Percentiles rank a stretch among this genome's conserved stretches.
Evolutionary conservation across 2,329 filamentous ascomycete genomes (phyloP).

Genomic region (Amesomyces nigricolor): DNA sequence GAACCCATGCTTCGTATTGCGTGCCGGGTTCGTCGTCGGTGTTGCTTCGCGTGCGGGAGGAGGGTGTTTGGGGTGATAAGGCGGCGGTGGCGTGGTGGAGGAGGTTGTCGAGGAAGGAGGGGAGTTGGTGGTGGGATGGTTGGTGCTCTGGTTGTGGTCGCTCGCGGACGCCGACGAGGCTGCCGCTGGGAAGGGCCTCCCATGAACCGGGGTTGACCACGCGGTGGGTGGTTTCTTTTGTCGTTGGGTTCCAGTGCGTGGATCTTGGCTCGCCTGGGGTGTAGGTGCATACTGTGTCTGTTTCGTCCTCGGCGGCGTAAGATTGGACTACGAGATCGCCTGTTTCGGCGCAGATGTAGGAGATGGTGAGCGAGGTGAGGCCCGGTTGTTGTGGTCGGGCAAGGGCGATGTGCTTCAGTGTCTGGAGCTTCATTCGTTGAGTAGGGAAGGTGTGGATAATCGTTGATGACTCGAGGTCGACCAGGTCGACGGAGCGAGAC

Average conservation of each 20-base stretch:
- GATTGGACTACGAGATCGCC: conserved; percentile 61
- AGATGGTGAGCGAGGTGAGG: conserved; percentile 57
- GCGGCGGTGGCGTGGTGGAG: conserved; percentile 6
- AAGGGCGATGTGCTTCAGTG: conserved; percentile 56
- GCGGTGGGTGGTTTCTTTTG: conserved; percentile 45
- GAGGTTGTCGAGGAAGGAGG: conserved; percentile 9
- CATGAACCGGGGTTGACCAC: conserved; percentile 60
- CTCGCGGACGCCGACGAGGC: conserved; percentile 58
- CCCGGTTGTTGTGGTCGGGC: conserved; percentile 42
- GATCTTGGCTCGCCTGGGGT: conserved; percentile 38
- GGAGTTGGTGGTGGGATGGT: conserved; percentile 15
- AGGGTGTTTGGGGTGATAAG: background rate
- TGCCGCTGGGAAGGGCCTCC: conserved; percentile 56
- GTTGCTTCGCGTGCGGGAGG: conserved; percentile 5
- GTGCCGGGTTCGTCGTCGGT: conserved; percentile 24
- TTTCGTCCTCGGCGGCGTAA: conserved; percentile 50
- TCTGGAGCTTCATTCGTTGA: conserved; percentile 51
- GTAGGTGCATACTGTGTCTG: conserved; percentile 53
- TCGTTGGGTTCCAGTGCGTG: conserved; percentile 44
- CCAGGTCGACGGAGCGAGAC: conserved; percentile 50
- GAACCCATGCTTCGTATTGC: conserved; percentile 52
- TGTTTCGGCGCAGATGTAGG: conserved; percentile 55
- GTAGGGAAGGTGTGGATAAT: conserved; percentile 59
- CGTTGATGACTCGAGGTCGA: conserved; percentile 52
- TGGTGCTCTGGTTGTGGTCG: background rate